Evolutionary conservation across 768 basidiomycete genomes (phyloP).

Genomic region (Fomitopsis serialis): DNA sequence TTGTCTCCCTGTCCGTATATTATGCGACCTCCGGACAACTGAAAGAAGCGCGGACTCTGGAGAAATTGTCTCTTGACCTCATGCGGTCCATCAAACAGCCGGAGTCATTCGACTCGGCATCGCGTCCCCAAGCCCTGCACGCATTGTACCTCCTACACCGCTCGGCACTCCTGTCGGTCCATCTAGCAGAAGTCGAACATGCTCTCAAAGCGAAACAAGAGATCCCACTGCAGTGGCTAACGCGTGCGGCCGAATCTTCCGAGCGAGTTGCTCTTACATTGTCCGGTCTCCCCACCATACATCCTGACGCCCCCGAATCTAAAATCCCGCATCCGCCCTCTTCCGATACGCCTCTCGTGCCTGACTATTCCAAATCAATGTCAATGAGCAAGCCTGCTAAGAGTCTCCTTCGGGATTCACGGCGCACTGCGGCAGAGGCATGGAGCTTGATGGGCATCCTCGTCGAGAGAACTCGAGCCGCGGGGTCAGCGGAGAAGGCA

Average conservation of each 20-base stretch:
- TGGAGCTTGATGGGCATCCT: slow-evolving; percentile 73
- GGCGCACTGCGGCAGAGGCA: slow-evolving; percentile 65
- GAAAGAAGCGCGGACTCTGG: slow-evolving; percentile 46
- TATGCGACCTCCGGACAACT: slow-evolving; percentile 58
- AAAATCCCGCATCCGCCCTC: slow-evolving; percentile 31
- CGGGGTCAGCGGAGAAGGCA: slow-evolving; percentile 34
- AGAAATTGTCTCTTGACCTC: slow-evolving; percentile 50
- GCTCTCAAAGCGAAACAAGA: slow-evolving; percentile 37
- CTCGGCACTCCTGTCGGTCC: slow-evolving; percentile 65
- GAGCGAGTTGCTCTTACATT: slow-evolving; percentile 57
- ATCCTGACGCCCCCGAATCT: slow-evolving; percentile 30
- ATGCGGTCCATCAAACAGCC: slow-evolving; percentile 51
- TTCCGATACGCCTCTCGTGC: slow-evolving; percentile 35
- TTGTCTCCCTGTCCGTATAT: slow-evolving; percentile 69
- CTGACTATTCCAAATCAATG: slow-evolving; percentile 40
- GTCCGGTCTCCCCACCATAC: slow-evolving; percentile 33
- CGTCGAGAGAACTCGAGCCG: slow-evolving; percentile 36
- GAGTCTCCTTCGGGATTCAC: slow-evolving; percentile 60
- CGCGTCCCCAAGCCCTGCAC: slow-evolving; percentile 60
- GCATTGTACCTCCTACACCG: slow-evolving; percentile 64
- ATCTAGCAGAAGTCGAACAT: slow-evolving; percentile 68
- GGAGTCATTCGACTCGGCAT: slow-evolving; percentile 33
- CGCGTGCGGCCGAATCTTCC: slow-evolving; percentile 60
- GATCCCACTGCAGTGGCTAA: slow-evolving; percentile 50
- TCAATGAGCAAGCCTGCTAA: slow-evolving; percentile 51